Evolutionary conservation across 805 yeast species (phyloP), one percentile per base, ranked within the genome.

Genomic region (Candida endomychidarum): DNA sequence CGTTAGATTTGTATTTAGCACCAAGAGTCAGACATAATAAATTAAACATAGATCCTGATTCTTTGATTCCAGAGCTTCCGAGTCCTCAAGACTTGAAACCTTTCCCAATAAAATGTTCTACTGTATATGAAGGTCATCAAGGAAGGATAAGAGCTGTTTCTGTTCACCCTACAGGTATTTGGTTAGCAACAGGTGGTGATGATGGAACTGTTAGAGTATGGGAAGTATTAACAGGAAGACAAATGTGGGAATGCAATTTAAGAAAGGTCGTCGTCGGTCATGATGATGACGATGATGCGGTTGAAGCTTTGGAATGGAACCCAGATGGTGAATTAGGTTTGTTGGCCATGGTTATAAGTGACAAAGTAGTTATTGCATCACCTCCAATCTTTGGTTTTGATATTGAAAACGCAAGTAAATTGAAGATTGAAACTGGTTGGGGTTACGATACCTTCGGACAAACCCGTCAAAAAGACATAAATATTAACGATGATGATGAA

Each of bases 141-240:
- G 96, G 83, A 31, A 82, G 82, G 54, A 81, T 93, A 36, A 81
- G 99, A 61, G 74, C 91, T 2, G 57, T 93, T 20, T 78, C 90
- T 7, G 76, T 91, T 34, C 96, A 91, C 58, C 95, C 96, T 37
- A 72, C 81, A 22, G 99, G 99, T 4, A 72, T 84, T 52, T 93
- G 96, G 93, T 70, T 93, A 41, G 99, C 99, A 15, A 93, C 99
- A 3, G 99, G 97, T 43, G 86, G 96, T 12, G 98, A 93, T 60
- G 99, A 93, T 60, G 98, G 98, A 40, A 77, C 90, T 12, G 90
- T 93, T 5, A 77, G 96, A 52, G 75, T 93, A n/a, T 93, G 99
- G 98, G 99, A 93, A 67, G 82, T 89, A 14, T 67, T 89, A 44
- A 87, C 97, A 4, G 99, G 99, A 34, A 81, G 99, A 65, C 95